Evolutionary conservation across 2,329 filamentous ascomycete species (phyloP), one percentile per base, ranked within the genome.

Genomic region (Aspergillus pseudoviridinutans): DNA sequence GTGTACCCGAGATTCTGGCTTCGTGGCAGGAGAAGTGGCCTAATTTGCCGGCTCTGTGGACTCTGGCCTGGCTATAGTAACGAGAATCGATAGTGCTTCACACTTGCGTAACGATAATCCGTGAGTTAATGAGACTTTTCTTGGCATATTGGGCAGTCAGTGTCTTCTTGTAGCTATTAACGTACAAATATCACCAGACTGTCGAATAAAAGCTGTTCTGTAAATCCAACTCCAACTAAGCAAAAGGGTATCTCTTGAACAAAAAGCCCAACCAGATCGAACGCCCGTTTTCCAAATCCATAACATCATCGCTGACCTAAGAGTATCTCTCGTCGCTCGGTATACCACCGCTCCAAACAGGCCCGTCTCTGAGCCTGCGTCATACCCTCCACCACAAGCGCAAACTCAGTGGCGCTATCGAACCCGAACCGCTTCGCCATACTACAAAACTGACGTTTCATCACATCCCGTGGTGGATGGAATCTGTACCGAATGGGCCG

Each of bases 1-100:
- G 86, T 55, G 94, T 99, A 2, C 94, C 94, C 0, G 92, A 97
- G 63, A 89, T 99, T 38, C 78, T 99, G 59, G 93, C 87, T 1
- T 85, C 87, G 54, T 99, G 94, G 94, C 94, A 99, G 76, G 92
- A 96, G 74, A 84, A 88, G 65, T 97, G 93, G 91, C 93, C 94
- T 4, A 88, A 91, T 66, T 76, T 97, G 65, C 94, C 94, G 20
- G 90, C 92, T 2, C 82, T 94, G 56, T 99, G 94, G 94, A 97
- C 92, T 25, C 72, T 97, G 71, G 91, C 92, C 27, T 99, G 94
- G 92, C 91, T 97, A 71, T 97, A 78, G 61, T 28, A n/a, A 80
- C 27, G 44, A 51, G 46, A 38, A 57, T 47, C 53, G 55, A 32
- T 29, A 32, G 24, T 9, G 3, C 41, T 20, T 29, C 24, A 12